These are phyloP conservation scores for Kurtzmaniella fragi DNA, from an alignment of 805 yeast species.

Conservation along the genomic window DNA sequence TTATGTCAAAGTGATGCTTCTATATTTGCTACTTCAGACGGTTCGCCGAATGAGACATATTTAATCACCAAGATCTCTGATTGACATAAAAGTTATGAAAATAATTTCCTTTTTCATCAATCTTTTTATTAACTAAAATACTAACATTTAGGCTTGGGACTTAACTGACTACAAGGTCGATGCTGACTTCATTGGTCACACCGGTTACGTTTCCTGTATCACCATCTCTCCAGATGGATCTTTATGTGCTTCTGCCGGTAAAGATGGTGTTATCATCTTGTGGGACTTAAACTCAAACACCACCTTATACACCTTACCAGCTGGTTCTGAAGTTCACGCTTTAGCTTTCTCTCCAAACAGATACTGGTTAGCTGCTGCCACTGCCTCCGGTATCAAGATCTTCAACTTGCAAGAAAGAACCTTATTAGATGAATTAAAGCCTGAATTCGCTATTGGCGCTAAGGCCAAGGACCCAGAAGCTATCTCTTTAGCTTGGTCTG, in stretches of 20 bases:
- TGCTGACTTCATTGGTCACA: conserved; percentile 99
- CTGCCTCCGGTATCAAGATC: conserved; percentile 95
- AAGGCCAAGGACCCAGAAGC: conserved; percentile 97
- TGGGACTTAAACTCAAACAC: conserved; percentile 90
- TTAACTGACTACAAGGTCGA: conserved; percentile 74
- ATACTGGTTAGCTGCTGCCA: conserved; percentile 99
- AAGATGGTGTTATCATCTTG: conserved; percentile 97
- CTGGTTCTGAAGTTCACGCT: conserved; percentile 96
- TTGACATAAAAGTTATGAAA: conserved; percentile 11
- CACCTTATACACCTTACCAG: conserved; percentile 87
- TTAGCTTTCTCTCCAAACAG: conserved; percentile 99
- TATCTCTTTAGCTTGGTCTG: conserved; percentile 98
- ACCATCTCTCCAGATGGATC: conserved; percentile 99
- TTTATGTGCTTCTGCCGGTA: conserved; percentile 98
- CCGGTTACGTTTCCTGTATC: conserved; percentile 95
- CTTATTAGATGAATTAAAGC: conserved; percentile 95
- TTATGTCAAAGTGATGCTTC: conserved; percentile 59
- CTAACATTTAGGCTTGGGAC: conserved; percentile 79
- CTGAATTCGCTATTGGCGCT: conserved; percentile 86
- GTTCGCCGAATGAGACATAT: conserved; percentile 88
- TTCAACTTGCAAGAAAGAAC: conserved; percentile 94
- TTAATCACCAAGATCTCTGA: conserved; percentile 99
- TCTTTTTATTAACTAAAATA: conserved; percentile 39
- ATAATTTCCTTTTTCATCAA: conserved; percentile 1
- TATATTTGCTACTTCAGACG: conserved; percentile 99